Base-by-base conservation (phyloP, 768 basidiomycete genomes). In the Leccinellum luteum region DNA sequence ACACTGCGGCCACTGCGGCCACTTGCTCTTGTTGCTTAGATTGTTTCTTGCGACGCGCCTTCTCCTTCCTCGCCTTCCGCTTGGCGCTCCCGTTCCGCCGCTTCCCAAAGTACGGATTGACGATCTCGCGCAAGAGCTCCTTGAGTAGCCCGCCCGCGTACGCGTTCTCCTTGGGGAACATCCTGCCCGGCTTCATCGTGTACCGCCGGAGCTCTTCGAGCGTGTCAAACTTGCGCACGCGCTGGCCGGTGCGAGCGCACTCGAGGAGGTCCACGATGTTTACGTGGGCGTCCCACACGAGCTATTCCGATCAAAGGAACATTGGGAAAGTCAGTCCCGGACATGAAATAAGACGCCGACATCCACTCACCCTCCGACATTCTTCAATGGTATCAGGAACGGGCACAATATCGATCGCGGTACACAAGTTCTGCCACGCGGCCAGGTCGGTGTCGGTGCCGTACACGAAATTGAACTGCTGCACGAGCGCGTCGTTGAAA, bases 201-300 rank as follows among this genome's bases (percentile, higher is more conserved):
- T 76, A 77, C 3, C 1, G 7, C 15, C 60, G 63, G 2, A 76
- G 70, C 1, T 63, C 58, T 1, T 54, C 51, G 23, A 73, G 65
- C 0, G 63, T 66, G 3, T 41, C 23, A 28, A 76, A 77, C 9
- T 48, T 56, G 8, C 0, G 51, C 23, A 77, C 67, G 0, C n/a
- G 48, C 15, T 50, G 1, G 9, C 64, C 64, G 0, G 64, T 62
- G 6, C 57, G 55, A 0, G 19, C 53, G 0, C 53, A 51, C 21
- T 73, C 61, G 41, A 75, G 51, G 21, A 77, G 66, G 45, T 77
- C 71, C 17, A 73, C 62, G 6, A 76, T 64, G 43, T 77, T 76
- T 25, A 76, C 73, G 31, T 74, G 63, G 6, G 68, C 62, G 15
- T 62, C 63, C 56, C 61, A 56, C 6, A 75, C 64, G n/a, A 45